Base-by-base conservation (phyloP, 2,329 filamentous ascomycete genomes). In the Fusarium miscanthi region DNA sequence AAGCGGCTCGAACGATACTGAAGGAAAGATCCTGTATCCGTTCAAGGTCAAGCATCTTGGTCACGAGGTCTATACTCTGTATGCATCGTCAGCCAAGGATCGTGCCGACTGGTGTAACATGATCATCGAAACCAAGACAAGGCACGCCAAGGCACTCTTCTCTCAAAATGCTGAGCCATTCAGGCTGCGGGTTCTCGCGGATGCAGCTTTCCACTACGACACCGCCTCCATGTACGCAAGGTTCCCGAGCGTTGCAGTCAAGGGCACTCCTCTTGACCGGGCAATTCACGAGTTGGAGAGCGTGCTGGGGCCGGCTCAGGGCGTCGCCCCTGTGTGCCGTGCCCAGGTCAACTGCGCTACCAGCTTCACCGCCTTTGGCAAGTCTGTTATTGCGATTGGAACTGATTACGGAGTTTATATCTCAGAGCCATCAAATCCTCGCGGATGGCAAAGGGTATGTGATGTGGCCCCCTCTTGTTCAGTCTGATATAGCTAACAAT, bases 81-180 rank as follows among this genome's bases (percentile, higher is more conserved):
- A 97, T 80, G 95, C 95, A 0, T 89, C 92, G 10, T 92, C 90
- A 4, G 89, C 91, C 5, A 88, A 92, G 69, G 92, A 91, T 76
- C 89, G 96, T 63, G 87, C 90, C 69, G 94, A 97, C 53, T 99
- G 97, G 97, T 97, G 94, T 78, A 90, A 91, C 72, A 97, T 94
- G 82, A 97, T 99, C 76, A 92, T 97, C 49, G 93, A 97, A 81
- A 96, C 96, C 37, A 99, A 99, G 85, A 97, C 94, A 11, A 91
- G 92, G 66, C 95, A 99, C 80, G 96, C 96, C 27, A 92, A 94
- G 57, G 93, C 95, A 6, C 85, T 98, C 9, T 93, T 93, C 81
- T 91, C 93, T 8, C 96, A 99, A 78, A 97, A 98, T 79, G 95
- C 96, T 0, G 96, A 99, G 81, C 96, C 96, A 1, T 99, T 99